Conservation (phyloP, 2,329 filamentous ascomycete species). For the Monosporascus sp. region DNA sequence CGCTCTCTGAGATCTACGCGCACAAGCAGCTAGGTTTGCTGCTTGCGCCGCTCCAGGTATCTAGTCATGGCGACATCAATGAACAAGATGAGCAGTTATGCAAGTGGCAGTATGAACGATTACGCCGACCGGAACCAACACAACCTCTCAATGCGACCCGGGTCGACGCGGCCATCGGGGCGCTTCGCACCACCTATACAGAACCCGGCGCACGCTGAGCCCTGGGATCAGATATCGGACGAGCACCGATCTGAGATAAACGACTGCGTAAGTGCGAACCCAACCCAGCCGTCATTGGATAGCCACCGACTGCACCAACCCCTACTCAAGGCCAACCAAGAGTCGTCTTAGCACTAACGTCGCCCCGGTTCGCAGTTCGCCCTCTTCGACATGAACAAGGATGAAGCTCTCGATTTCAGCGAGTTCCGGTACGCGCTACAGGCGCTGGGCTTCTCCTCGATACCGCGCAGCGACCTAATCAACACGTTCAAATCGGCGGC, state of each 20-base stretch:
- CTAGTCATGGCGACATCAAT: conserved; percentile 17
- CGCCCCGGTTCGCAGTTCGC: conserved; percentile 57
- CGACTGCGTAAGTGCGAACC: conserved; percentile 67
- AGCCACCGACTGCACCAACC: background rate
- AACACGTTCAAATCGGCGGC: conserved; percentile 77
- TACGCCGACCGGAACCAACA: conserved; percentile 12
- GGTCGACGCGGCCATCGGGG: conserved; percentile 20
- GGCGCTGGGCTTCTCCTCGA: conserved; percentile 80
- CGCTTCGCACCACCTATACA: conserved; percentile 25
- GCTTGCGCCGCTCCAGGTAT: background rate
- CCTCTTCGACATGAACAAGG: conserved; percentile 95
- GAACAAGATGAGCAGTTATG: conserved; percentile 28
- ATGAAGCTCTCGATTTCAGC: conserved; percentile 92
- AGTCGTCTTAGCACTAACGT: background rate
- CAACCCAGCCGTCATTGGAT: too few relatives aligned
- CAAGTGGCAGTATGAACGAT: conserved; percentile 10
- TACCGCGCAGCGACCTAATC: conserved; percentile 81
- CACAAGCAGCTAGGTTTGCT: conserved; percentile 1
- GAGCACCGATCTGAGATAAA: conserved; percentile 91
- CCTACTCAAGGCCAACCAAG: background rate
- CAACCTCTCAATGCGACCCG: conserved; percentile 21
- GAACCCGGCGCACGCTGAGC: conserved; percentile 23
- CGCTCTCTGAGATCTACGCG: conserved; percentile 6
- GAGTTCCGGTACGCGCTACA: conserved; percentile 96
- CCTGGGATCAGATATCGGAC: conserved; percentile 58